Base-by-base conservation (phyloP, 176 grass and related monocot genomes). In the Cenchrus americanus region DNA sequence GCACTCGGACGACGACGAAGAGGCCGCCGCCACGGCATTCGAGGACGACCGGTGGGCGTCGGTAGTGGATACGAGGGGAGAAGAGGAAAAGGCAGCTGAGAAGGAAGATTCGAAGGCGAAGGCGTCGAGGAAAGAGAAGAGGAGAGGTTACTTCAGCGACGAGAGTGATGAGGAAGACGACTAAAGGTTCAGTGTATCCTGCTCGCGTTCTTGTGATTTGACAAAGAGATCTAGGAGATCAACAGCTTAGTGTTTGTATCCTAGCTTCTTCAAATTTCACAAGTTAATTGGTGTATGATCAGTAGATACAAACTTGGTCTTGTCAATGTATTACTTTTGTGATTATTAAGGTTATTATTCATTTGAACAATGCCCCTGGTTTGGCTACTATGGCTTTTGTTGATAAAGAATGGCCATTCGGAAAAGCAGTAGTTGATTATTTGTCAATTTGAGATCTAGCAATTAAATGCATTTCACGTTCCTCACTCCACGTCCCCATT, bases 111-210 rank as follows among this genome's bases (percentile, higher is more conserved):
- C 63, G 6, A 83, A 69, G 80, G 66, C 66, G 6, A 85, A 80
- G 80, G 77, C 85, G 23, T 72, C 40, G 14, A 93, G 64, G 87
- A 98, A 91, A 86, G 93, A 92, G 87, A 99, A 96, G 83, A 89
- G 76, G 80, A 92, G 82, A 83, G 88, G 96, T 77, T 99, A 99
- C 78, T 99, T 99, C 82, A 96, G 96, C 69, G 93, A 99, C 52
- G 96, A 99, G 88, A 99, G 93, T 37, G 96, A 85, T 10, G 96
- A 96, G 57, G 96, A 99, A 8, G 96, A 93, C 3, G 85, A 85
- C 14, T 89, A 52, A 89, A 89, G 71, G 48, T 76, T 78, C 82
- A 80, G 57, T 50, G 69, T 73, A 34, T 87, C 79, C 58, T 73
- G 68, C 63, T 70, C 57, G 63, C n/a, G 6, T 57, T 55, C 34